phyloP scores from a whole-genome alignment of 768 basidiomycete species.

The Myochromella boudieri region DNA sequence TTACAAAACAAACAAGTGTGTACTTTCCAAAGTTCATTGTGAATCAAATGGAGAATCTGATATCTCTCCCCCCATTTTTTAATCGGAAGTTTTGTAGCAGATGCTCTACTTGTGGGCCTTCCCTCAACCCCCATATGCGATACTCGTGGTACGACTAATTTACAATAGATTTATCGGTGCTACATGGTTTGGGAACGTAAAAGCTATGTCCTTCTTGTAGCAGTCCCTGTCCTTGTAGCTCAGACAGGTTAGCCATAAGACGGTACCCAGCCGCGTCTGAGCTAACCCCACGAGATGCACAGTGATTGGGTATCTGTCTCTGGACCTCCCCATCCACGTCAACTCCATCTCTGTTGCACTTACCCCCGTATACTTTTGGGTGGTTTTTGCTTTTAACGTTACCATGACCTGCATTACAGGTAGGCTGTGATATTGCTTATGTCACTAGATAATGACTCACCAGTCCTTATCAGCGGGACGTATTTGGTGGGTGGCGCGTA shows the following conservation, averaged over 20 bases:
- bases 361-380: slow-evolving; percentile 20
- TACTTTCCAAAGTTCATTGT: background rate
- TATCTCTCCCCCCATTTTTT: too few relatives aligned
- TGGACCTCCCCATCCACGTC: background rate
- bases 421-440: slow-evolving; percentile 3
- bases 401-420: slow-evolving; percentile 21
- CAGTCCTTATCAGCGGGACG: slow-evolving; percentile 4
- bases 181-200: slow-evolving; percentile 37
- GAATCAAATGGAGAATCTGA: too few relatives aligned
- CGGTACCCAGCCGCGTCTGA: background rate
- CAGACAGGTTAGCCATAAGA: slow-evolving; percentile 28
- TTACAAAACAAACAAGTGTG: slow-evolving; percentile 12
- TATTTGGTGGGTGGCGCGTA: background rate
- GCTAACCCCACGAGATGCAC: too few relatives aligned
- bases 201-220: slow-evolving; percentile 26
- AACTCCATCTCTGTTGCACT: background rate
- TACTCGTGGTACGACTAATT: background rate
- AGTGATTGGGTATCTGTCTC: slow-evolving; percentile 21
- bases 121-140: background rate
- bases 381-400: slow-evolving; percentile 19
- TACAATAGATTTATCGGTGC: slow-evolving; percentile 31
- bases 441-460: background rate
- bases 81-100: background rate
- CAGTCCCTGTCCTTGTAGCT: slow-evolving; percentile 26
- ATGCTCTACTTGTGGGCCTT: slow-evolving; percentile 1